Base-by-base conservation (phyloP, 495 filamentous ascomycete species). In the Geoglossum glabrum region DNA sequence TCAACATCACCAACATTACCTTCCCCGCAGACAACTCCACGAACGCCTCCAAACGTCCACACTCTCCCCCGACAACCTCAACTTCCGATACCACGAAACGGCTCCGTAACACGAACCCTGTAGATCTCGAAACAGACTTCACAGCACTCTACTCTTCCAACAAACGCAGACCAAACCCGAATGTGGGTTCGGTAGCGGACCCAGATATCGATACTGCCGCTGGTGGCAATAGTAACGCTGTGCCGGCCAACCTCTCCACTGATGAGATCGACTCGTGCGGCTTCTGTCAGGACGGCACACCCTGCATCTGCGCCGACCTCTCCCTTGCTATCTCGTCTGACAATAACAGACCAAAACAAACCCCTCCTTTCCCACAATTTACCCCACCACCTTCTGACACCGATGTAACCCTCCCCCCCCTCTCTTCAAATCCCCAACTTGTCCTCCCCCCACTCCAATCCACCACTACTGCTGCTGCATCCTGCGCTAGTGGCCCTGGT, bases 241-340 rank as follows among this genome's bases (percentile, higher is more conserved):
- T 21, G 3, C 40, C 40, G 6, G 21, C 69, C 8, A 61, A 67
- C 28, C 67, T 69, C 1, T 73, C 71, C n/a, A 68, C 71, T 0
- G 36, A 62, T n/a, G 59, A 64, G 5, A 63, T 66, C 49, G 87
- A 92, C 54, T 77, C 81, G 10, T 94, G 87, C 63, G 87, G 87
- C n/a, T 93, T 93, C 71, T 94, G 87, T 67, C 76, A 81, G 62
- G 85, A 90, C 55, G 86, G 85, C 17, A 87, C 82, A 0, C 84
- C 85, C 62, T 94, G 87, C 64, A 79, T 90, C 57, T 94, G 87
- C 66, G 85, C 83, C 28, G 86, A 90, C 57, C 49, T 52, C 5
- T 52, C 49, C 8, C 1, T 27, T 4, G 1, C 15, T 5, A n/a
- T 52, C 26, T 15, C 25, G 17, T 19, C 54, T 3, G 61, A 68